Percentiles rank a stretch among this genome's conserved stretches.
Evolutionary conservation across 1,284 basidiomycete species (phyloP).

Genomic region (Boletus mariae): DNA sequence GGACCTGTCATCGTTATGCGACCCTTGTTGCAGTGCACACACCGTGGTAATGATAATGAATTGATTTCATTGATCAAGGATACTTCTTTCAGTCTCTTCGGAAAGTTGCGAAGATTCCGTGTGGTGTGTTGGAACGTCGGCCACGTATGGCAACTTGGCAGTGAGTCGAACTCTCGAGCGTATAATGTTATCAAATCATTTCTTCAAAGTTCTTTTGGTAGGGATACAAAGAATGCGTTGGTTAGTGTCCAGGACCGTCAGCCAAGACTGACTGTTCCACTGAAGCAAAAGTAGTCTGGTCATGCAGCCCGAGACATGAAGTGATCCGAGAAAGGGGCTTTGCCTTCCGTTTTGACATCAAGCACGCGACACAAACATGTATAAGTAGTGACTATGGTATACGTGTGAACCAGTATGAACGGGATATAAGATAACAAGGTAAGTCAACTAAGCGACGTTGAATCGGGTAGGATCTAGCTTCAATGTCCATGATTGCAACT

Average conservation of each 20-base stretch:
- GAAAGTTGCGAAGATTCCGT: not conserved
- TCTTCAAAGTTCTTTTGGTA: constrained; percentile 14
- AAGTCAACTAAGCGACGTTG: constrained; percentile 36
- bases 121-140: not conserved
- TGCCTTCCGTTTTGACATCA: not conserved
- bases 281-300: too few relatives aligned
- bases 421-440: constrained; percentile 20
- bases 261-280: too few relatives aligned
- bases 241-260: too few relatives aligned
- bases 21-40: not conserved
- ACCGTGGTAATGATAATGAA: not conserved
- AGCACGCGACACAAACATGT: not conserved
- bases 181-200: constrained; percentile 6
- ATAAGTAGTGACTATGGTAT: constrained; percentile 26
- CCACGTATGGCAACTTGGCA: constrained; percentile 11
- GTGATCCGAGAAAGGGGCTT: too few relatives aligned
- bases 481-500: constrained; percentile 77
- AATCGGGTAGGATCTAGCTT: constrained; percentile 77
- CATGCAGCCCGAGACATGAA: not conserved
- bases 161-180: constrained; percentile 12
- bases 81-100: not conserved
- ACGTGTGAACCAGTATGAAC: constrained; percentile 20
- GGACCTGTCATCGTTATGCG: not conserved
- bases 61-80: constrained; percentile 1
- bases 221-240: not conserved